Conservation (phyloP, 1,139 yeast species). For the Diutina siamensis region DNA sequence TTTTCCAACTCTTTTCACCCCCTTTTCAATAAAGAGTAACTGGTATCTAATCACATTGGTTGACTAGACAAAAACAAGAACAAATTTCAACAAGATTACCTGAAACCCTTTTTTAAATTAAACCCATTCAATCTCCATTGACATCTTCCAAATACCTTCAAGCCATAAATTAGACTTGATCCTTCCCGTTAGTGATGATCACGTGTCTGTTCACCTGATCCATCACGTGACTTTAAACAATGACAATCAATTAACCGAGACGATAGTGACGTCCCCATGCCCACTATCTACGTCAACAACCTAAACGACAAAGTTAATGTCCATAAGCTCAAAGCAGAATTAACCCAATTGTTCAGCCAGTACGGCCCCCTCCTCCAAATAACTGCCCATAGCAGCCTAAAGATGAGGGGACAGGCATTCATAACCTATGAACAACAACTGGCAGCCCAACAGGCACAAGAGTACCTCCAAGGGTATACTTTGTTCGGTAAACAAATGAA, state of each 20-base stretch:
- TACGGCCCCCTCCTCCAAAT: conserved; percentile 44
- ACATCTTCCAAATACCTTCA: too few species aligned
- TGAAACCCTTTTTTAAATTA: too few species aligned
- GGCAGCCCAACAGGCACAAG: conserved; percentile 40
- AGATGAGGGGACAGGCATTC: conserved; percentile 80
- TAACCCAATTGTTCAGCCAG: conserved; percentile 28
- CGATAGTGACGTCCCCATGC: background rate
- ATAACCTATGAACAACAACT: conserved; percentile 42
- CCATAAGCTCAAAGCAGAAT: conserved; percentile 34
- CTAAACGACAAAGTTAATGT: conserved; percentile 59
- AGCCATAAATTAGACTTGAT: too few species aligned
- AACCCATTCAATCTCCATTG: too few species aligned
- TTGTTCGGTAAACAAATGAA: conserved; percentile 47
- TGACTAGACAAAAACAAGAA: too few species aligned
- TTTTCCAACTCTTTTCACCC: too few species aligned
- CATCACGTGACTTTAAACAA: background rate
- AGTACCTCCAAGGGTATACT: conserved; percentile 27
- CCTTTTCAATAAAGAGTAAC: too few species aligned
- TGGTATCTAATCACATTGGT: too few species aligned
- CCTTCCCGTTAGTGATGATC: too few species aligned
- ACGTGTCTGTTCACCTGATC: background rate
- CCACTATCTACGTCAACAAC: conserved; percentile 51
- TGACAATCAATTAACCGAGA: background rate
- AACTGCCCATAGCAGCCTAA: conserved; percentile 48
- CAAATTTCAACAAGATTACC: too few species aligned